phyloP scores from a whole-genome alignment of 257 asterid genomes.

The Solanum virginianum region DNA sequence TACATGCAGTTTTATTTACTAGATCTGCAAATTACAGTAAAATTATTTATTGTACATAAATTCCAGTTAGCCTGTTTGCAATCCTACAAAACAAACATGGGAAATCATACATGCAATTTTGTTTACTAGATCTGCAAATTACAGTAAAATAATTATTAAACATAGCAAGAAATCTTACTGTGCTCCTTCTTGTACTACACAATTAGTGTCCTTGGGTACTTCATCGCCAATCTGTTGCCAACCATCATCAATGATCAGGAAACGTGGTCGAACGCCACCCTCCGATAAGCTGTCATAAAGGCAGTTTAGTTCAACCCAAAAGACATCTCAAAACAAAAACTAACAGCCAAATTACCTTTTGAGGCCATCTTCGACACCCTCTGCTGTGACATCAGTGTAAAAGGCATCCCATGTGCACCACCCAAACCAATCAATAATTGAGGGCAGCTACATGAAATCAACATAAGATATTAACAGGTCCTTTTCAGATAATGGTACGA shows the following conservation, averaged over 20 bases:
- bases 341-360: conserved; percentile 32
- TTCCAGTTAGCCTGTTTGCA: conserved; percentile 76
- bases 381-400: conserved; percentile 96
- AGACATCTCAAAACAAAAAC: not conserved
- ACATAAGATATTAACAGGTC: not conserved
- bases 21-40: not conserved
- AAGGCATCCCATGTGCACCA: conserved; percentile 99
- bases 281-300: conserved; percentile 53
- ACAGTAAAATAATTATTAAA: not conserved
- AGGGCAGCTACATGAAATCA: conserved; percentile 48
- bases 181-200: conserved; percentile 88
- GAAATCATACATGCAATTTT: not conserved
- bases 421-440: conserved; percentile 89
- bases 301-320: not conserved
- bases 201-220: conserved; percentile 28
- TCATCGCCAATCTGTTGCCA: conserved; percentile 95
- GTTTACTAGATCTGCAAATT: not conserved
- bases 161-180: conserved; percentile 16
- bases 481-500: not conserved
- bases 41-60: not conserved
- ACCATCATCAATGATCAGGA: conserved; percentile 92
- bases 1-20: not conserved
- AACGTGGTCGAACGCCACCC: conserved; percentile 87
- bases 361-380: conserved; percentile 89
- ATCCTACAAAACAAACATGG: conserved; percentile 36